Conservation (phyloP, 345 rosid species). For the Euphorbia lathyris region DNA sequence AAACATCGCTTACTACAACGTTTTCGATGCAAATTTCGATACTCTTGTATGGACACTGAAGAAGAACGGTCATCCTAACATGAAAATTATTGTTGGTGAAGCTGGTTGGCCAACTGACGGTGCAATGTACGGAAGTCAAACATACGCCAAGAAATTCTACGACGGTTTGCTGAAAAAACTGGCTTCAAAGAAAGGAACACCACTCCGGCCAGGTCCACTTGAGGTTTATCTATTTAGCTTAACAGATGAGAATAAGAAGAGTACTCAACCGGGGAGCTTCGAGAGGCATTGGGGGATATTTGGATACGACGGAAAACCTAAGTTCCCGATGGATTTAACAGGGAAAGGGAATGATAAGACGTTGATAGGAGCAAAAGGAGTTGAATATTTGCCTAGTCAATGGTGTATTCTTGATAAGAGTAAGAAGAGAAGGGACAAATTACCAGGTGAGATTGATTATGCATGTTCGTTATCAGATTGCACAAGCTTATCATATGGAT, state of each 20-base stretch:
- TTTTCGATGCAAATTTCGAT: conserved; percentile 81
- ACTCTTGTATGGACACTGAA: conserved; percentile 69
- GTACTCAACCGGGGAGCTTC: conserved; percentile 63
- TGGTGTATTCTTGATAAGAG: conserved; percentile 56
- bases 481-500: conserved; percentile 34
- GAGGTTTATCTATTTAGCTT: conserved; percentile 62
- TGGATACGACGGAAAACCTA: conserved; percentile 65
- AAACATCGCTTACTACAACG: conserved; percentile 43
- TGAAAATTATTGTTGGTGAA: conserved; percentile 78
- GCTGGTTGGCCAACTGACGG: conserved; percentile 97
- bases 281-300: conserved; percentile 96
- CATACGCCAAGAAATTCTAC: conserved; percentile 57
- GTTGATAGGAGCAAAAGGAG: conserved; percentile 57
- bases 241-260: conserved; percentile 73
- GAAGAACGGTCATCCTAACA: conserved; percentile 37
- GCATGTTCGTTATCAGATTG: conserved; percentile 71
- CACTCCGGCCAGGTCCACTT: conserved; percentile 51
- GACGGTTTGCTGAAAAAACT: conserved; percentile 62
- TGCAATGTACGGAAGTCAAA: conserved; percentile 25
- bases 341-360: conserved; percentile 50
- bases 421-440: background rate
- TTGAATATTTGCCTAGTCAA: conserved; percentile 49
- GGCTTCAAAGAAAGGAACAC: conserved; percentile 54
- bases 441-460: conserved; percentile 27
- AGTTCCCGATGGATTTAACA: conserved; percentile 60